Evolutionary conservation across 306 rosid genomes (phyloP).

Genomic region (Abrus pulchellus): DNA sequence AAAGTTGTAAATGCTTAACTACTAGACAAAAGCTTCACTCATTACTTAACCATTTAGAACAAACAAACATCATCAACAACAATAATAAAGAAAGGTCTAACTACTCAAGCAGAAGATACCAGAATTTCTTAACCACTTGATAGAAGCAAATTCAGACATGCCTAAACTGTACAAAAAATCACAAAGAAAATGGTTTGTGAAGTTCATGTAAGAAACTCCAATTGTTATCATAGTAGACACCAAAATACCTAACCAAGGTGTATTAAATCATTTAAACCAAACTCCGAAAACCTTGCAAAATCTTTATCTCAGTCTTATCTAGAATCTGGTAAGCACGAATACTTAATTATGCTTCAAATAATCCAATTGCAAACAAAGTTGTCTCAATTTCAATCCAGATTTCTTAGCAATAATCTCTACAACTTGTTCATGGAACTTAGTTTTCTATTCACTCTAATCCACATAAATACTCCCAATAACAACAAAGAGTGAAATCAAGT

Average conservation of each 20-base stretch:
- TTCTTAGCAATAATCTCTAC: conserved; percentile 69
- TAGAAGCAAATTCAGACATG: conserved; percentile 63
- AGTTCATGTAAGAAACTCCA: conserved; percentile 55
- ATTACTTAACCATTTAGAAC: too few relatives aligned
- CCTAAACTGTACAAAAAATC: conserved; percentile 70
- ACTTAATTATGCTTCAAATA: conserved; percentile 73
- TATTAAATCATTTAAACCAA: conserved; percentile 56
- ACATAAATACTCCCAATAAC: conserved; percentile 48
- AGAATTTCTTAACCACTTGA: too few relatives aligned
- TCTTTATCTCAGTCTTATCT: conserved; percentile 75
- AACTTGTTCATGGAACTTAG: conserved; percentile 58
- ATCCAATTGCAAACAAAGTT: conserved; percentile 63
- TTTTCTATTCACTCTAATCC: conserved; percentile 49
- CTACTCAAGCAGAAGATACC: too few relatives aligned
- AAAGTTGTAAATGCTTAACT: too few relatives aligned
- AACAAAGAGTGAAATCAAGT: conserved; percentile 51
- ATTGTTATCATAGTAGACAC: conserved; percentile 51
- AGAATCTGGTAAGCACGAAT: conserved; percentile 68
- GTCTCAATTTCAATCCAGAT: conserved; percentile 65
- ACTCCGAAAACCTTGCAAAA: conserved; percentile 54
- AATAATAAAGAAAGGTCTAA: too few relatives aligned
- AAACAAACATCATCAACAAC: too few relatives aligned
- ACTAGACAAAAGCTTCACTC: too few relatives aligned
- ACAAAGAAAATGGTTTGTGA: conserved; percentile 52
- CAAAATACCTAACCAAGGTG: conserved; percentile 78